phyloP scores from a whole-genome alignment of 306 rosid species.

The Fragaria nilgerrensis region DNA sequence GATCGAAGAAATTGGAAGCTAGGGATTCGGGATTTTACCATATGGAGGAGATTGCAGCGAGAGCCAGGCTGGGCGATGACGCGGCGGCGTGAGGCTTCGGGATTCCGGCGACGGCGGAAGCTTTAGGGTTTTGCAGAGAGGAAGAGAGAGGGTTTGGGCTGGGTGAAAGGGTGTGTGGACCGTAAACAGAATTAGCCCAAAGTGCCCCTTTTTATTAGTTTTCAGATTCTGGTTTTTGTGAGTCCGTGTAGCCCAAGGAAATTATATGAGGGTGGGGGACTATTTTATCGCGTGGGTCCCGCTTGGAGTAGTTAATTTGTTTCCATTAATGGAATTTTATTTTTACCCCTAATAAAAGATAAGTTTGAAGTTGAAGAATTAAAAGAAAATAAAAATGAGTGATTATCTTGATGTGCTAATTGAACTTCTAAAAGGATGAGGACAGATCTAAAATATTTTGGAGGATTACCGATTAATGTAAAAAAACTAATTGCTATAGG shows the following conservation, averaged over 20 bases:
- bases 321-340: background rate
- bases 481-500: too few species aligned
- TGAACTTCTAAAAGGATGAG: too few species aligned
- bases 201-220: background rate
- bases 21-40: background rate
- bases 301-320: background rate
- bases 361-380: too few species aligned
- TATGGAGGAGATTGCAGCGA: background rate
- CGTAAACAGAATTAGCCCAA: background rate
- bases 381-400: too few species aligned
- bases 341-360: too few species aligned
- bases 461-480: too few species aligned
- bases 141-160: background rate
- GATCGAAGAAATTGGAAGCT: background rate
- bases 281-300: background rate
- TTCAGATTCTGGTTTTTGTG: background rate
- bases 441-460: too few species aligned
- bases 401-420: too few species aligned
- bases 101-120: slow-evolving; percentile 9
- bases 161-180: background rate
- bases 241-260: slow-evolving; percentile 2
- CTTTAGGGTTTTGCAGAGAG: slow-evolving; percentile 3
- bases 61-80: background rate
- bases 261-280: background rate
- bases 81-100: background rate